These are phyloP conservation scores for Tagetes patula DNA, from an alignment of 129 eudicot genomes.

Conservation along the genomic window DNA sequence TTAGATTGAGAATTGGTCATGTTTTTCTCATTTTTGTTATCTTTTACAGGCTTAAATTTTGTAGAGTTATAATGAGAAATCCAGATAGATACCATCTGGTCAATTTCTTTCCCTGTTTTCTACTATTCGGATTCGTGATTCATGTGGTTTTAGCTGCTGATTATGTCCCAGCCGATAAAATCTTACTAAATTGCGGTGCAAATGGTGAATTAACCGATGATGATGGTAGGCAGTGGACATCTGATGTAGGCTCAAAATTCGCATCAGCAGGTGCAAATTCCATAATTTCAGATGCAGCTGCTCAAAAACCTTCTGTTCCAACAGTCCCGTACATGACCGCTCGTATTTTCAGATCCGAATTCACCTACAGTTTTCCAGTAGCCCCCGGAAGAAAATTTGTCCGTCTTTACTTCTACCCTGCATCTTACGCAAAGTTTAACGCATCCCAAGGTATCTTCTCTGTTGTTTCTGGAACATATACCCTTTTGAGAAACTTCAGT, in stretches of 20 bases:
- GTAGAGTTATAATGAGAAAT: conserved; percentile 33
- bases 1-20: neutral
- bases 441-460: conserved; percentile 64
- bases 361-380: conserved; percentile 75
- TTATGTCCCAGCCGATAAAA: conserved; percentile 62
- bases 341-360: conserved; percentile 61
- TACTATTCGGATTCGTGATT: conserved; percentile 32
- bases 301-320: conserved; percentile 77
- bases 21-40: neutral
- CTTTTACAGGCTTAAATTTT: conserved; percentile 31
- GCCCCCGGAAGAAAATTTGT: conserved; percentile 74
- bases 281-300: conserved; percentile 46
- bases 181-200: conserved; percentile 74
- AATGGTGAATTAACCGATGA: conserved; percentile 44
- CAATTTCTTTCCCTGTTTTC: conserved; percentile 17
- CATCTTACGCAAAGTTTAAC: conserved; percentile 51
- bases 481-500: conserved; percentile 81
- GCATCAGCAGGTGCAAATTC: conserved; percentile 45
- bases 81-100: conserved; percentile 12
- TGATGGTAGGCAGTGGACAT: conserved; percentile 68
- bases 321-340: conserved; percentile 83
- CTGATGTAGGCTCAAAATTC: conserved; percentile 64
- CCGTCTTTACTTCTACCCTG: conserved; percentile 80
- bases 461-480: conserved; percentile 55
- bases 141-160: conserved; percentile 48